Conservation (phyloP, 495 filamentous ascomycete genomes). For the Penicillium silybi region DNA sequence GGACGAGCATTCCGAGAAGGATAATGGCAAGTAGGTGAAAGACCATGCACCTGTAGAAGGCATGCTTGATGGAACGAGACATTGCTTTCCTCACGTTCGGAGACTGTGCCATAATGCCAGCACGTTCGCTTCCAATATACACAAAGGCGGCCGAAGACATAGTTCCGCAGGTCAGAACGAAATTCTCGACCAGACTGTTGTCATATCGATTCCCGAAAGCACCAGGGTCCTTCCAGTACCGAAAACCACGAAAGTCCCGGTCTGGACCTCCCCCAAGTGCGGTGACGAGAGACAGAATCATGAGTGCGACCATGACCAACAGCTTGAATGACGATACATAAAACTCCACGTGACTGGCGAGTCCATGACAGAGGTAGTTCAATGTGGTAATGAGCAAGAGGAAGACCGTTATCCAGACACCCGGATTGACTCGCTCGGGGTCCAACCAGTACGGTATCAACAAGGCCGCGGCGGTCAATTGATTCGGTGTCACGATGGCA, state of each 20-base stretch:
- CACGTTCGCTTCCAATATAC: slow-evolving; percentile 77
- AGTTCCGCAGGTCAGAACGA: slow-evolving; percentile 68
- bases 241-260: slow-evolving; percentile 61
- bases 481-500: slow-evolving; percentile 73
- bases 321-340: slow-evolving; percentile 60
- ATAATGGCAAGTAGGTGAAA: slow-evolving; percentile 62
- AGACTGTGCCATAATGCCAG: slow-evolving; percentile 65
- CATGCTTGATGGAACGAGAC: slow-evolving; percentile 67
- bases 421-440: slow-evolving; percentile 56
- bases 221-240: slow-evolving; percentile 58
- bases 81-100: slow-evolving; percentile 67
- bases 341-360: slow-evolving; percentile 51
- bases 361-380: slow-evolving; percentile 52
- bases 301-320: slow-evolving; percentile 60
- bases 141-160: slow-evolving; percentile 75
- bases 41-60: slow-evolving; percentile 76
- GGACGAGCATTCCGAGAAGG: slow-evolving; percentile 51
- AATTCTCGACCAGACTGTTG: slow-evolving; percentile 30
- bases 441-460: slow-evolving; percentile 69
- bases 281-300: slow-evolving; percentile 66
- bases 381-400: slow-evolving; percentile 56
- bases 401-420: slow-evolving; percentile 70
- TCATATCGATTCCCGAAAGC: slow-evolving; percentile 20
- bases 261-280: slow-evolving; percentile 65
- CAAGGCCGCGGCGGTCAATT: slow-evolving; percentile 69